A percentile compares a stretch with the other conserved stretches of the same genome.
Conservation (phyloP, 2,329 filamentous ascomycete genomes). For the Leptographium galeiforme region DNA sequence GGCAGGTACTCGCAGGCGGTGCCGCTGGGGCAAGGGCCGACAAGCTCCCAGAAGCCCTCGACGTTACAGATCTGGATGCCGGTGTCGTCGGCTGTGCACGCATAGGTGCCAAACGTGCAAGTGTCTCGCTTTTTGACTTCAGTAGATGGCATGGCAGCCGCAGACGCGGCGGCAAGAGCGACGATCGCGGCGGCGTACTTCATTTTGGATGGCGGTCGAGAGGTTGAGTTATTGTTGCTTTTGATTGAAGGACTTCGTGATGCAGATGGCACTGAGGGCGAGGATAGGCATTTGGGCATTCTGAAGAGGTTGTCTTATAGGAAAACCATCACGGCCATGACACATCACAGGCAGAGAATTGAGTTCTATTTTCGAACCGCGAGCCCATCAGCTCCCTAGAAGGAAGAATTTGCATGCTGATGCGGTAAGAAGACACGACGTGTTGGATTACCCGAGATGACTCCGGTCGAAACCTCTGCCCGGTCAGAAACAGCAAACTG, state of each 20-base stretch:
- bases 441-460: too few species aligned
- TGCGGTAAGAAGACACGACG: too few species aligned
- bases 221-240: neutral
- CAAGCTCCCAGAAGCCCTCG: constrained; percentile 12
- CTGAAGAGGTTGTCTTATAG: too few species aligned
- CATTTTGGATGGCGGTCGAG: constrained; percentile 1
- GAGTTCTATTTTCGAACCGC: too few species aligned
- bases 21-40: constrained; percentile 14
- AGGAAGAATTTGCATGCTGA: too few species aligned
- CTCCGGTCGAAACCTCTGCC: too few species aligned
- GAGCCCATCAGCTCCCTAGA: too few species aligned
- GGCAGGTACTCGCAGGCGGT: constrained; percentile 14
- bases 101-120: constrained; percentile 16
- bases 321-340: too few species aligned
- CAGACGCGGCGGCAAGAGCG: constrained; percentile 4
- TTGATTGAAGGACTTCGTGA: too few species aligned
- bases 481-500: too few species aligned
- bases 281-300: too few species aligned
- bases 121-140: neutral
- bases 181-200: constrained; percentile 5
- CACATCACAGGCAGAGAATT: too few species aligned
- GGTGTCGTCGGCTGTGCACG: constrained; percentile 12
- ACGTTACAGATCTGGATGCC: constrained; percentile 16
- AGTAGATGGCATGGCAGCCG: constrained; percentile 4
- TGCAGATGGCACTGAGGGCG: neutral